These are phyloP conservation scores for Microthlaspi erraticum DNA, from an alignment of 345 rosid genomes.

Conservation along the genomic window DNA sequence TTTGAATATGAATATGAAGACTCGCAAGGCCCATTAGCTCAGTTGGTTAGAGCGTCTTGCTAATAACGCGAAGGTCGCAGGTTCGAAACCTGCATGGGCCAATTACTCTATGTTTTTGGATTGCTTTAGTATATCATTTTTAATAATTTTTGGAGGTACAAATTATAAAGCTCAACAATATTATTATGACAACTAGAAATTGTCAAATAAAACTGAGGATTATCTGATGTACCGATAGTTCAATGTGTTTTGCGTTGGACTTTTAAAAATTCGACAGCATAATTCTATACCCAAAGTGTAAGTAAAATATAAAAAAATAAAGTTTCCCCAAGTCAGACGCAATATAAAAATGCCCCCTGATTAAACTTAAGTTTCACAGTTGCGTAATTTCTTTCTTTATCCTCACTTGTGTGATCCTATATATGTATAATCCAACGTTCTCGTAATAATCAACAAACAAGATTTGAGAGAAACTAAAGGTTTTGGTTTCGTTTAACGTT, in stretches of 20 bases:
- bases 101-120: background rate
- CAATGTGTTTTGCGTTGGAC: too few relatives aligned
- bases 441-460: too few relatives aligned
- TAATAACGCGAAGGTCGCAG: constrained; percentile 93
- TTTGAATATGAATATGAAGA: too few relatives aligned
- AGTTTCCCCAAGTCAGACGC: constrained; percentile 8
- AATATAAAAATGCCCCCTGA: background rate
- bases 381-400: background rate
- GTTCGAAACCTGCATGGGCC: constrained; percentile 46
- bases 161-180: too few relatives aligned
- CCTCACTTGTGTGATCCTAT: background rate
- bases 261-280: too few relatives aligned
- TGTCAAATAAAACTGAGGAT: too few relatives aligned
- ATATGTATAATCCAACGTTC: background rate
- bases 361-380: background rate
- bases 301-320: background rate
- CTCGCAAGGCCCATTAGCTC: constrained; percentile 45
- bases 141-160: too few relatives aligned
- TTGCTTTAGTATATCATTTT: too few relatives aligned
- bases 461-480: too few relatives aligned
- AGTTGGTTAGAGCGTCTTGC: constrained; percentile 74
- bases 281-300: constrained; percentile 11
- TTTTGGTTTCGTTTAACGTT: too few relatives aligned
- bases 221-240: too few relatives aligned
- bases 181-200: too few relatives aligned